Percentiles rank a stretch among this genome's conserved stretches.
These are phyloP conservation scores for Neltuma alba DNA, from an alignment of 306 rosid species.

Conservation along the genomic window DNA sequence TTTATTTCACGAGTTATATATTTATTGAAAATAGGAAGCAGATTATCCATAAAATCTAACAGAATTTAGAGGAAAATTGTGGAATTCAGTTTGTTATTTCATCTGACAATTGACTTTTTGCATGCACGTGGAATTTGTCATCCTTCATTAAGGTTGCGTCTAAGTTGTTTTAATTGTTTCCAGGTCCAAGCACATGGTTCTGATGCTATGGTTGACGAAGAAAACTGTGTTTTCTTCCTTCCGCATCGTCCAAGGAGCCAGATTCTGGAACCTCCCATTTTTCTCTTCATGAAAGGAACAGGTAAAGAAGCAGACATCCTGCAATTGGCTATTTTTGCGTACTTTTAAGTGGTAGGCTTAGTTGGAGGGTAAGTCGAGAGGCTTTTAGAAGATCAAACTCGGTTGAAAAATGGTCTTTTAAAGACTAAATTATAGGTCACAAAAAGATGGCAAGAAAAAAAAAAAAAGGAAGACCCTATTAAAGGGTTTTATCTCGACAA, in stretches of 20 bases:
- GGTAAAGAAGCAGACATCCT: constrained; percentile 48
- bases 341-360: background rate
- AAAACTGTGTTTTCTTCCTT: constrained; percentile 91
- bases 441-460: background rate
- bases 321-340: background rate
- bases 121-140: constrained; percentile 11
- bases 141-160: constrained; percentile 27
- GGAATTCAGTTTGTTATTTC: background rate
- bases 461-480: background rate
- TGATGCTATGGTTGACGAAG: constrained; percentile 99
- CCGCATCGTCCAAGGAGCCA: constrained; percentile 94
- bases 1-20: too few species aligned
- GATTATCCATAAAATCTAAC: background rate
- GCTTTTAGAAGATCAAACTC: background rate
- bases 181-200: constrained; percentile 99
- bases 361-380: background rate
- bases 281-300: constrained; percentile 99
- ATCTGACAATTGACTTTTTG: constrained; percentile 16
- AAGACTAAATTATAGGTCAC: background rate
- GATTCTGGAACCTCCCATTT: constrained; percentile 80
- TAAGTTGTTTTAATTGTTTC: constrained; percentile 31
- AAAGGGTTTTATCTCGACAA: background rate
- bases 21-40: too few species aligned
- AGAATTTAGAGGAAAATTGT: background rate
- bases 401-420: background rate